Percentiles rank a stretch among this genome's conserved stretches.
Evolutionary conservation across 2,329 filamentous ascomycete species (phyloP).

Genomic region (Boeremia exigua): DNA sequence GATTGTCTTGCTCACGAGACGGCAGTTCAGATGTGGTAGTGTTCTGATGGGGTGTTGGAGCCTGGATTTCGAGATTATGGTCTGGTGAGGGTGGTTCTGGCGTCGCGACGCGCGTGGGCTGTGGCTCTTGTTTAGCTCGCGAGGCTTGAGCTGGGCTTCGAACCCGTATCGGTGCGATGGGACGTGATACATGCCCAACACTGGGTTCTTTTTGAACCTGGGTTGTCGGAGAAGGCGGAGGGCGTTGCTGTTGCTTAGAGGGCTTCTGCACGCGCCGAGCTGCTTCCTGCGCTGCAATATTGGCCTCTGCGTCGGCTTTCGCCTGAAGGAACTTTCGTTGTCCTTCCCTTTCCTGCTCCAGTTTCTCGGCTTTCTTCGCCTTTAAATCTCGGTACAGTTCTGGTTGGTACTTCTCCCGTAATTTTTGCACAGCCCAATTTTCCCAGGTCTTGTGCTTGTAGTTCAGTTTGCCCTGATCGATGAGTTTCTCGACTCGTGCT

Average conservation of each 20-base stretch:
- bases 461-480: not conserved
- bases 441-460: conserved; percentile 8
- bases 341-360: not conserved
- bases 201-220: not conserved
- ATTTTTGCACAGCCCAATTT: not conserved
- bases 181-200: not conserved
- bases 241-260: too few species aligned
- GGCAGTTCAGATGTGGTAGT: too few species aligned
- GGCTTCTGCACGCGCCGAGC: too few species aligned
- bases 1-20: too few species aligned
- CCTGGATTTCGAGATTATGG: too few species aligned
- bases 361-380: not conserved
- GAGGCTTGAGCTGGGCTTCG: too few species aligned
- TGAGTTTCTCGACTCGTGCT: not conserved
- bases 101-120: too few species aligned
- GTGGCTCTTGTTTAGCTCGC: too few species aligned
- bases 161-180: not conserved
- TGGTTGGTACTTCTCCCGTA: not conserved
- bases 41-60: too few species aligned
- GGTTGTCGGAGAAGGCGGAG: not conserved
- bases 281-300: too few species aligned
- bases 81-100: too few species aligned
- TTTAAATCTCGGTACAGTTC: not conserved
- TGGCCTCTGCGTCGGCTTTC: too few species aligned
- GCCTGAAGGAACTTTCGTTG: not conserved